Base-by-base conservation (phyloP, 2,329 filamentous ascomycete genomes). In the Clarireedia homoeocarpa region DNA sequence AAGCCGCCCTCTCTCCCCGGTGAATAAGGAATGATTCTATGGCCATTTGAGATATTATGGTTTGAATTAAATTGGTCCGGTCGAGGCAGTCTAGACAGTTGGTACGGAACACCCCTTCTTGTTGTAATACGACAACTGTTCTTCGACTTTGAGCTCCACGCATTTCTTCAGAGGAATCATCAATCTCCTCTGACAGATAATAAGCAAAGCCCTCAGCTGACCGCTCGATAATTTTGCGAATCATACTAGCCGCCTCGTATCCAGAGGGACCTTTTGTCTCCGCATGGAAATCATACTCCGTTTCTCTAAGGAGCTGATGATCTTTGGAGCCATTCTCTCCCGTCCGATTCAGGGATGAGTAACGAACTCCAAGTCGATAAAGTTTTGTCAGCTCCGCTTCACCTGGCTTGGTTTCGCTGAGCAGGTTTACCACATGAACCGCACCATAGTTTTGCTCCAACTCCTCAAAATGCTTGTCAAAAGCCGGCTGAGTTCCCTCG, bases 81-180 rank as follows among this genome's bases (percentile, higher is more conserved):
- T 99, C 94, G 45, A 99, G 76, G 69, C 94, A 99, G 70, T 99
- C 94, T 26, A 99, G 77, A 69, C 94, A 99, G 66, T 99, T 99
- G 4, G 91, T 96, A 59, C 92, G 82, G 71, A 97, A 97, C 5
- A 95, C 82, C n/a, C 94, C 92, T 69, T 95, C 89, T 71, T 99
- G 94, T 68, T 95, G 90, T 51, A 96, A 74, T 23, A 95, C 81
- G 2, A 90, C 83, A 6, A 88, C 80, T 3, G 77, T 73, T 56
- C 73, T 71, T 54, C 69, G 68, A 58, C 71, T 61, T 3, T 70
- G 63, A 51, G 71, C 70, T 52, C 62, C 61, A 30, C 72, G 70
- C 34, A 71, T 65, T 5, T 74, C 74, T n/a, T 70, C 71, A 5
- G 48, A 48, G 14, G 49, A 53, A 30, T 79, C 74, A 17, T 71